Evolutionary conservation across 805 yeast species (phyloP).

Genomic region (Wickerhamomyces bisporus): DNA sequence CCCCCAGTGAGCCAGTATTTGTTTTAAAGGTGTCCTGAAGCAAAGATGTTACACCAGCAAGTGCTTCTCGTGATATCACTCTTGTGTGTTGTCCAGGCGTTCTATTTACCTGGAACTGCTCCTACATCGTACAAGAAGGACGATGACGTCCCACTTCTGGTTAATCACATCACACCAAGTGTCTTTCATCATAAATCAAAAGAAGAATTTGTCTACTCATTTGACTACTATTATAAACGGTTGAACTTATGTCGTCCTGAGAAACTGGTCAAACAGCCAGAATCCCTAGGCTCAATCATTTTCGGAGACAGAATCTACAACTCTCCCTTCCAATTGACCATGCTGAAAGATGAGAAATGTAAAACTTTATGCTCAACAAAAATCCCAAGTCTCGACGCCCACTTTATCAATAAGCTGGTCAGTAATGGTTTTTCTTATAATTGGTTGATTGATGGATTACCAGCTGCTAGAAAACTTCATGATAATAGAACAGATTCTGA

Average conservation of each 20-base stretch:
- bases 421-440: conserved; percentile 81
- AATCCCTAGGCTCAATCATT: conserved; percentile 85
- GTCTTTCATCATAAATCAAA: conserved; percentile 36
- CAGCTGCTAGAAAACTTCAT: conserved; percentile 65
- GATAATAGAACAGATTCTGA: conserved; percentile 55
- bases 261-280: conserved; percentile 57
- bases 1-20: too few species aligned
- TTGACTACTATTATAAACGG: conserved; percentile 77
- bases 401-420: conserved; percentile 73
- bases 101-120: conserved; percentile 94
- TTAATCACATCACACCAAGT: conserved; percentile 87
- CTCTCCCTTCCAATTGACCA: conserved; percentile 78
- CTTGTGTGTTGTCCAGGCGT: conserved; percentile 36
- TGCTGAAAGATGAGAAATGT: conserved; percentile 73
- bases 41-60: conserved; percentile 4
- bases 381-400: conserved; percentile 62
- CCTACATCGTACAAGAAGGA: conserved; percentile 81
- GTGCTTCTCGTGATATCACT: conserved; percentile 6
- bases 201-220: conserved; percentile 61
- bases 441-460: conserved; percentile 94
- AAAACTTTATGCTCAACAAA: conserved; percentile 52
- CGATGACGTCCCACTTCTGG: conserved; percentile 71
- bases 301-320: conserved; percentile 95
- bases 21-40: too few species aligned
- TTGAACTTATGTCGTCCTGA: conserved; percentile 80